Base-by-base conservation (phyloP, 495 filamentous ascomycete genomes). In the Aspergillus haitiensis region DNA sequence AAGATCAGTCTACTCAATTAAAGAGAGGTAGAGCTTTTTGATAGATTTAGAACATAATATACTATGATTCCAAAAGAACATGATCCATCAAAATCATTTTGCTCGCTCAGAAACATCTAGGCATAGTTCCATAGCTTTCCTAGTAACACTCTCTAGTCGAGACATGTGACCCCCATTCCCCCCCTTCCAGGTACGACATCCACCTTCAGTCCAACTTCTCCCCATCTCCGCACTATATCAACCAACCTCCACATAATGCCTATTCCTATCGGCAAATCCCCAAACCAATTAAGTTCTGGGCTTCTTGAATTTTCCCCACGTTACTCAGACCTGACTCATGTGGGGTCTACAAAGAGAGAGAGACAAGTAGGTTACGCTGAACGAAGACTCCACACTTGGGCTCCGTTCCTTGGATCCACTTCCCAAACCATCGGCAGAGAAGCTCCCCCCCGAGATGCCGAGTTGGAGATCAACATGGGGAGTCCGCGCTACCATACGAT, bases 301-400 rank as follows among this genome's bases (percentile, higher is more conserved):
- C 12, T 37, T n/a, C 47, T 49, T 45, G 8, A 44, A 18, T 5
- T 7, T 33, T 52, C 66, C 58, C 64, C 68, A 61, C 62, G 32
- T 72, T 71, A 71, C 66, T 71, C 68, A 75, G 69, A 49, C 52
- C 68, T 75, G 64, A 75, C 64, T 74, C 67, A 75, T 75, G 73
- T 75, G 71, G 71, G 73, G 73, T 69, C 63, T 50, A 12, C 21
- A 39, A n/a, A 42, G 56, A 62, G 60, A 31, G 46, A 36, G 60
- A 31, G 46, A 36, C 50, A 9, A 48, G 47, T 32, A 21, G 6
- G 32, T 55, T 31, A 39, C 27, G 40, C 56, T 48, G 45, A 31
- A 40, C 44, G 51, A 46, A 55, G 35, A 18, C 39, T 10, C 67
- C 55, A 64, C 66, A 64, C 64, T 32, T 32, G 48, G 13, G 51